A percentile compares a stretch with the other conserved stretches of the same genome.
These are phyloP conservation scores for Fagus crenata DNA, from an alignment of 306 rosid species.

Conservation along the genomic window DNA sequence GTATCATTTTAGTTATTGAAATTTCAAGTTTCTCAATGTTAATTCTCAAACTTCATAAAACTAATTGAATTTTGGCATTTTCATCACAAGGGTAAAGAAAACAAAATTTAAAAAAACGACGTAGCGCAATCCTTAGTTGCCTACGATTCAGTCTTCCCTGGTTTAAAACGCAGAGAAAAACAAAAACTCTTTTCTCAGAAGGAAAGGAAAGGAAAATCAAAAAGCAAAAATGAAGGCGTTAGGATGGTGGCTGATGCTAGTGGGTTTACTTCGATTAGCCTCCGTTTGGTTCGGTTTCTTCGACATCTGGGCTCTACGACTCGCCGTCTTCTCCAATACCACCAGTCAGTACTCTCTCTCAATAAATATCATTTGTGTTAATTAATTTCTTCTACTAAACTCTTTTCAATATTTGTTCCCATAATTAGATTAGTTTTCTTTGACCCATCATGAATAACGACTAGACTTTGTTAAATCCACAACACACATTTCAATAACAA, in stretches of 20 bases:
- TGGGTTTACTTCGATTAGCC: conserved; percentile 78
- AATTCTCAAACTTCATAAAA: too few relatives aligned
- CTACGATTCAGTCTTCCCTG: too few relatives aligned
- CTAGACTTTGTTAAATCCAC: background rate
- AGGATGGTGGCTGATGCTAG: conserved; percentile 84
- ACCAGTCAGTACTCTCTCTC: conserved; percentile 39
- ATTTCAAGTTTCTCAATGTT: too few relatives aligned
- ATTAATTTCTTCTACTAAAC: background rate
- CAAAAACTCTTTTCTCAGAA: too few relatives aligned
- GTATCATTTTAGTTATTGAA: too few relatives aligned
- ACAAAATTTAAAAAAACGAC: too few relatives aligned
- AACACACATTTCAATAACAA: background rate
- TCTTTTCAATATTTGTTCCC: background rate
- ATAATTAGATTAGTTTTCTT: background rate
- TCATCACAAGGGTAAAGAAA: too few relatives aligned
- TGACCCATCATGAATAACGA: background rate
- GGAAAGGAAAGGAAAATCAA: background rate
- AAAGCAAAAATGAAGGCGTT: conserved; percentile 56
- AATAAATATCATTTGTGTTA: too few relatives aligned
- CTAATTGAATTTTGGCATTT: too few relatives aligned
- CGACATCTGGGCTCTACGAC: conserved; percentile 84
- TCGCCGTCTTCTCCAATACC: conserved; percentile 75
- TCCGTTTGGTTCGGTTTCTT: conserved; percentile 98
- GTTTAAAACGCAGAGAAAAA: too few relatives aligned
- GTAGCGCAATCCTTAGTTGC: too few relatives aligned